Evolutionary conservation across 73 alveolate genomes (phyloP), one percentile per base, ranked within the genome.

Genomic region (Tetrahymena borealis): DNA sequence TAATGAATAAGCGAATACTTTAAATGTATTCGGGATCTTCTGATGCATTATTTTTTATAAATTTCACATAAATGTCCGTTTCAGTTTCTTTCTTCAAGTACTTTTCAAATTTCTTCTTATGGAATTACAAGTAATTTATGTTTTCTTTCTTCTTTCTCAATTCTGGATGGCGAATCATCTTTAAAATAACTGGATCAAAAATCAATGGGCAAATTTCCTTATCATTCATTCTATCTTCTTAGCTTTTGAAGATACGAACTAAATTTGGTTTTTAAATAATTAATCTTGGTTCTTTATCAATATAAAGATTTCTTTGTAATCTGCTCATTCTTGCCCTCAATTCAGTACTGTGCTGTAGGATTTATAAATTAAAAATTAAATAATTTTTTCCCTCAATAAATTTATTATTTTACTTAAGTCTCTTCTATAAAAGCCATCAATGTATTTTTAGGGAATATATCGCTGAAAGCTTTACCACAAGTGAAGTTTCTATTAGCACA

Each of bases 401-500:
- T 20, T 9, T 18, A 41, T 41, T 3, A 41, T 24, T 1, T 20
- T 11, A 8, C 11, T 40, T 32, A 20, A 60, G n/a, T n/a, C 4
- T 60, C 85, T 2, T 60, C 38, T n/a, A 60, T 60, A 35, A 60
- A 93, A 13, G 38, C 18, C 42, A 93, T 78, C 8, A 93, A 77
- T 18, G 85, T 91, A 4, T 93, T 39, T 32, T 90, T 10, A 0
- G 95, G 95, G 12, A 93, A 40, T 78, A 93, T 32, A 40, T 93
- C 95, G 20, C 91, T 20, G 38, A 93, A 40, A 39, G 90, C 91
- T 39, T 93, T 93, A 28, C 90, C 95, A 85, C 95, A 38, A 8
- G 95, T 92, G 43, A 79, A 93, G 33, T 93, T 93, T 93, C 95
- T 79, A 93, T 93, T 93, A 39, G 90, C 38, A 85, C 95, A 93